Base-by-base conservation (phyloP, 345 rosid genomes). In the Salix dunnii region DNA sequence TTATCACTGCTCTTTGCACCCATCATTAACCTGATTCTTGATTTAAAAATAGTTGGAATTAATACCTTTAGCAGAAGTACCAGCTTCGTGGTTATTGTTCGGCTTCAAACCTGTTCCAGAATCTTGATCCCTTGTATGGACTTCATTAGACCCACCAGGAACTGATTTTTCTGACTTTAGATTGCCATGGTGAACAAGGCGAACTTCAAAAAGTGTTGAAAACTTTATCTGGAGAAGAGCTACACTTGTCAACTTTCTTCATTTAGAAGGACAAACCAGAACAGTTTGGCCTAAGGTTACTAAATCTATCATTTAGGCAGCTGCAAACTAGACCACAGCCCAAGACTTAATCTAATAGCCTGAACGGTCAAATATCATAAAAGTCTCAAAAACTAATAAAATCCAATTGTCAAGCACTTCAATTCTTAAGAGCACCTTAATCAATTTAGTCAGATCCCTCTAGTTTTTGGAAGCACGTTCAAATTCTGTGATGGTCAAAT, bases 201-300 rank as follows among this genome's bases (percentile, higher is more conserved):
- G 97, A 76, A 91, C 89, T 82, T 96, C 97, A 33, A 89, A 46
- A 75, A 96, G 92, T 27, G 91, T 70, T 68, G 95, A 82, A 74
- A 88, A 94, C 61, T 90, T 91, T 68, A 89, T 87, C 99, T 96
- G 92, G 23, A 76, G 31, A 84, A 69, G 53, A 68, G 46, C 74
- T 67, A 71, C 58, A 68, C 10, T 14, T 12, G 65, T 80, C 48
- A 53, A 75, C 42, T 74, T 62, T 62, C 30, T 35, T 48, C 48
- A 72, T 20, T 27, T 23, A 66, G 63, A 58, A 70, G 21, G 62
- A 76, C 72, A 42, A 70, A 67, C 28, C 71, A 63, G n/a, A 75
- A 67, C 51, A 49, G 42, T 13, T 36, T 9, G n/a, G 9, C 21
- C 30, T 27, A 35, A 5, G 28, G 49, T 46, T 7, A 48, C 38